Evolutionary conservation across 257 asterid species (phyloP).

Genomic region (Cynanchum wilfordii): DNA sequence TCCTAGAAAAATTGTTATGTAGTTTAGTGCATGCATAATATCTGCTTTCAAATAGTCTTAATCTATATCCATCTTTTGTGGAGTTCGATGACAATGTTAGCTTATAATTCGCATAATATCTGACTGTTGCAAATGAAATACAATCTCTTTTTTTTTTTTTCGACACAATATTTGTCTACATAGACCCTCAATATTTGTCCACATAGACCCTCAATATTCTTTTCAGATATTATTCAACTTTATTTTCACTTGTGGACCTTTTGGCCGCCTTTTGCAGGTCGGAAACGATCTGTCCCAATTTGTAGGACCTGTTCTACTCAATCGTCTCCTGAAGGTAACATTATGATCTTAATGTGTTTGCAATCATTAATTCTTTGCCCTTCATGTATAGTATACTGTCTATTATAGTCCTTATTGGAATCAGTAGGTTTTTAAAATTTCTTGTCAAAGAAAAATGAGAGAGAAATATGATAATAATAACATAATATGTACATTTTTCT

Average conservation of each 20-base stretch:
- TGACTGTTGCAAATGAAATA: not conserved
- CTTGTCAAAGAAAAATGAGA: not conserved
- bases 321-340: conserved; percentile 65
- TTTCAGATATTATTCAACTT: conserved; percentile 1
- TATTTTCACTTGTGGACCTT: not conserved
- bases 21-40: not conserved
- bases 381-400: not conserved
- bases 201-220: not conserved
- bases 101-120: not conserved
- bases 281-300: conserved; percentile 85
- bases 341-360: not conserved
- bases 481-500: not conserved
- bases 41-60: not conserved
- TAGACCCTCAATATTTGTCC: too few species aligned
- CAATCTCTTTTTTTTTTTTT: not conserved
- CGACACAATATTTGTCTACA: too few species aligned
- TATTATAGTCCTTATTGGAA: not conserved
- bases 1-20: not conserved
- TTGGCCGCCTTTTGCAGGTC: conserved; percentile 42
- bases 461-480: not conserved
- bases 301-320: conserved; percentile 71
- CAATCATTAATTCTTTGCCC: not conserved
- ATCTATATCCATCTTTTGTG: not conserved
- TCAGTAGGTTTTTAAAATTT: not conserved
- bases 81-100: not conserved